Evolutionary conservation across 202 grass and related monocot genomes (phyloP).

Genomic region (Zizania palustris): DNA sequence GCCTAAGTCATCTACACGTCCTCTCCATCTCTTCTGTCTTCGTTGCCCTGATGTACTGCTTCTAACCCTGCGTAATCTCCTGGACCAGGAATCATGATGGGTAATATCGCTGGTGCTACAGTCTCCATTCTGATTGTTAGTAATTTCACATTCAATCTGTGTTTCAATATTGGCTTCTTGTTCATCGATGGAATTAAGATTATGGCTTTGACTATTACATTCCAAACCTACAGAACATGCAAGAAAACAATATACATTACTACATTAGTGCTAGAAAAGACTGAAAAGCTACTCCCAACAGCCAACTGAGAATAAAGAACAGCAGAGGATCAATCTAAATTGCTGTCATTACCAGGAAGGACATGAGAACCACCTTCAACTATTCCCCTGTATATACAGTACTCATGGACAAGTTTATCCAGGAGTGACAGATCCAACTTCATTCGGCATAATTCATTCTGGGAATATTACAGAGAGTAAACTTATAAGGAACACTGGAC

Average conservation of each 20-base stretch:
- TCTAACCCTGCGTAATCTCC: slow-evolving; percentile 72
- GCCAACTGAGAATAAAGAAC: slow-evolving; percentile 15
- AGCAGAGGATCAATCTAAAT: slow-evolving; percentile 26
- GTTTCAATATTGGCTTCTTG: slow-evolving; percentile 47
- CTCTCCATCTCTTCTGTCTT: slow-evolving; percentile 91
- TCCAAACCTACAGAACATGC: slow-evolving; percentile 45
- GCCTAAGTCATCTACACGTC: slow-evolving; percentile 62
- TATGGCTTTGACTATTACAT: slow-evolving; percentile 51
- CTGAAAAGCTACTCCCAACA: neutral
- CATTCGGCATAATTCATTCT: slow-evolving; percentile 94
- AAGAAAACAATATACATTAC: slow-evolving; percentile 9
- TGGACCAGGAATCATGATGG: slow-evolving; percentile 74
- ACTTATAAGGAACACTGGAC: slow-evolving; percentile 18
- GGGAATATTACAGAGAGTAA: slow-evolving; percentile 45
- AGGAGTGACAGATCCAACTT: slow-evolving; percentile 82
- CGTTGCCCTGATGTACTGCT: slow-evolving; percentile 62
- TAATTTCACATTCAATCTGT: slow-evolving; percentile 59
- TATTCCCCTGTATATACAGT: slow-evolving; percentile 93
- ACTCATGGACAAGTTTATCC: slow-evolving; percentile 96
- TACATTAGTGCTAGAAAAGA: slow-evolving; percentile 1
- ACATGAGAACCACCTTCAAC: slow-evolving; percentile 61
- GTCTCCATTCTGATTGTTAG: slow-evolving; percentile 58
- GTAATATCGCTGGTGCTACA: slow-evolving; percentile 78
- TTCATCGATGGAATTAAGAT: slow-evolving; percentile 43
- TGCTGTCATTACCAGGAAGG: slow-evolving; percentile 54